Base-by-base conservation (phyloP, 345 rosid species). In the Boechera retrofracta region DNA sequence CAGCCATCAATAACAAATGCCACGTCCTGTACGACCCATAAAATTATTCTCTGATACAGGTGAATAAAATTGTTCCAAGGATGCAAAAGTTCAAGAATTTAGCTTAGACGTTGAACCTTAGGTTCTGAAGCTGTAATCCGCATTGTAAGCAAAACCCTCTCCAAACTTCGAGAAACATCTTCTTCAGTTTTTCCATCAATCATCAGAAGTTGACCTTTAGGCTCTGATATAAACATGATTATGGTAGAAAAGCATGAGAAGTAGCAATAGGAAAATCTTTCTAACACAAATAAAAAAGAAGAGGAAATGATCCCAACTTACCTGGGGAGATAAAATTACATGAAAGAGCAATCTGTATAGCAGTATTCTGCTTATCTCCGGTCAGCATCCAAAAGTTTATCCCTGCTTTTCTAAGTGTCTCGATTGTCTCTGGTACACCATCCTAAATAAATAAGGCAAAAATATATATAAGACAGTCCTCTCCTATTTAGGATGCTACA, bases 371-470 rank as follows among this genome's bases (percentile, higher is more conserved):
- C 88, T 91, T 91, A 82, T 95, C 98, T 61, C 99, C 99, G 1
- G 99, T 92, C 78, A 95, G 86, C 99, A 95, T 95, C 99, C 98
- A 95, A 84, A 95, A 95, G 82, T 92, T 88, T 73, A 92, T 92
- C 70, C 99, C 98, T 29, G 97, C 98, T 85, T 91, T 92, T 79
- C 99, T 86, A 59, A 93, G 94, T 35, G 94, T 83, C 73, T 89
- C 91, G 58, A 92, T 92, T 77, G 99, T 88, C 88, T 91, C 98
- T 24, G 99, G 96, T 49, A 95, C 99, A 75, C 97, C 99, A 86
- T 95, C 98, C 99, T 95, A 86, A 18, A 11, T 21, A 16, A 49
- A 51, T 51, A 16, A 73, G 66, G 77, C 33, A 74, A 36, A 26
- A 62, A n/a, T 12, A 8, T n/a, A 45, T 62, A 24, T 49, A 69